Evolutionary conservation across 73 alveolate genomes (phyloP).

Genomic region (Tetrahymena thermophila): DNA sequence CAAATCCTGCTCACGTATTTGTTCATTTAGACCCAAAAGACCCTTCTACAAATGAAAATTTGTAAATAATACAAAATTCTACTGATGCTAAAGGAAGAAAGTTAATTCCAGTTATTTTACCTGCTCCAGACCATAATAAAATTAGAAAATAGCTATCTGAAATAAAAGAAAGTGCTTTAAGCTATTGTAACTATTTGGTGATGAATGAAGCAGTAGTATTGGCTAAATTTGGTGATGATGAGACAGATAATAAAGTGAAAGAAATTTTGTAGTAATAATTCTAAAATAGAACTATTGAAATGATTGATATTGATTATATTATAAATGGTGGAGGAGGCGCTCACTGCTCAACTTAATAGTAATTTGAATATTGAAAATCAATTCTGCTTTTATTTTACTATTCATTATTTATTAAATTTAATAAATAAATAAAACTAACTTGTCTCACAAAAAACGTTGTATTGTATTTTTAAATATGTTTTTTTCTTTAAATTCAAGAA

Average conservation of each 20-base stretch:
- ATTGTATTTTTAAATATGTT: too few species aligned
- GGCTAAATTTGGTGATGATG: constrained; percentile 27
- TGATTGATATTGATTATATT: constrained; percentile 14
- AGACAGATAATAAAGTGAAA: constrained; percentile 20
- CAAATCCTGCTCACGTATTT: constrained; percentile 38
- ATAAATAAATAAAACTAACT: too few species aligned
- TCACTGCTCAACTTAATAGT: constrained; percentile 43
- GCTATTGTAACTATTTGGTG: constrained; percentile 21
- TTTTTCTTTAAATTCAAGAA: too few species aligned
- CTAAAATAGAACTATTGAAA: constrained; percentile 36
- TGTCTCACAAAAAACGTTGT: too few species aligned
- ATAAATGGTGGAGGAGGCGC: constrained; percentile 43
- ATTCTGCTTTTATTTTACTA: too few species aligned
- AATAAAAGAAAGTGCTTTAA: constrained; percentile 8
- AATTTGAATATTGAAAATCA: not conserved
- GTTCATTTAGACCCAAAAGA: constrained; percentile 20
- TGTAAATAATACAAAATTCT: constrained; percentile 10
- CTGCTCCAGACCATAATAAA: constrained; percentile 8
- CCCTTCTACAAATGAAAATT: not conserved
- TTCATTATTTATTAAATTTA: too few species aligned
- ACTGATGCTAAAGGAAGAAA: constrained; percentile 35
- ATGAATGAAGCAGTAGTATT: constrained; percentile 19
- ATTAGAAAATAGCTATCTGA: not conserved
- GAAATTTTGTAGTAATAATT: constrained; percentile 13
- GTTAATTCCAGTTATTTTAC: constrained; percentile 23